Evolutionary conservation across 192 early-diverging fungal species (phyloP).

Genomic region (Mortierella claussenii): DNA sequence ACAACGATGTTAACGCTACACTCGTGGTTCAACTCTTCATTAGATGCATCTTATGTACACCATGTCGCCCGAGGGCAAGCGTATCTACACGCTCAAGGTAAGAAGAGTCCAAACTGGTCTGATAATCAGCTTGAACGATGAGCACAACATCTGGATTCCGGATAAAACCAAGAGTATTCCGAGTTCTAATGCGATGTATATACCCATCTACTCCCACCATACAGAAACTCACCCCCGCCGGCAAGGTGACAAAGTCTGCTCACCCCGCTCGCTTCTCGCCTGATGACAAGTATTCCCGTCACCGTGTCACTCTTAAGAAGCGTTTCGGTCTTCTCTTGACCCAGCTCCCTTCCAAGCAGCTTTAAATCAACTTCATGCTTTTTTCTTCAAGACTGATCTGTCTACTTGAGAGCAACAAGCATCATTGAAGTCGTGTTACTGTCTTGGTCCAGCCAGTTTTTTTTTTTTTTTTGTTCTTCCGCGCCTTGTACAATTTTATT

Average conservation of each 20-base stretch:
- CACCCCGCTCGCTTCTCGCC: constrained; percentile 99
- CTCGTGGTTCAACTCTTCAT: no score
- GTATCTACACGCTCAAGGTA: constrained; percentile 97
- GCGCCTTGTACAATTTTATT: constrained; percentile 36
- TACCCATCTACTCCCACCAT: no score
- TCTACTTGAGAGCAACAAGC: no score
- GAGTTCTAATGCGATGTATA: no score
- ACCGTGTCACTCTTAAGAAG: constrained; percentile 96
- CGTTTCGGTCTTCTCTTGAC: constrained; percentile 89
- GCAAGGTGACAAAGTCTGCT: constrained; percentile 93
- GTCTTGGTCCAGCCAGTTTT: no score
- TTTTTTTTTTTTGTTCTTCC: no score
- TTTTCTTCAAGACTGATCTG: no score
- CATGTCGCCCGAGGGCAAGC: constrained; percentile 80
- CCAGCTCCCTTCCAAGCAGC: constrained; percentile 63
- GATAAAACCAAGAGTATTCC: no score
- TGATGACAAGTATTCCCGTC: constrained; percentile 98
- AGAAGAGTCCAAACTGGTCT: not conserved
- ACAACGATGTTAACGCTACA: no score
- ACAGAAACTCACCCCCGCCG: constrained; percentile 84
- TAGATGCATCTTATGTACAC: constrained; percentile 96
- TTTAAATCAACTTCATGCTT: constrained; percentile 18
- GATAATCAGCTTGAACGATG: not conserved
- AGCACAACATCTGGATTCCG: not conserved
- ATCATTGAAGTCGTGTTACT: no score